Percentiles rank a stretch among this genome's conserved stretches.
Conservation (phyloP, 371 early-diverging fungal genomes). For the Coemansia sp. region DNA sequence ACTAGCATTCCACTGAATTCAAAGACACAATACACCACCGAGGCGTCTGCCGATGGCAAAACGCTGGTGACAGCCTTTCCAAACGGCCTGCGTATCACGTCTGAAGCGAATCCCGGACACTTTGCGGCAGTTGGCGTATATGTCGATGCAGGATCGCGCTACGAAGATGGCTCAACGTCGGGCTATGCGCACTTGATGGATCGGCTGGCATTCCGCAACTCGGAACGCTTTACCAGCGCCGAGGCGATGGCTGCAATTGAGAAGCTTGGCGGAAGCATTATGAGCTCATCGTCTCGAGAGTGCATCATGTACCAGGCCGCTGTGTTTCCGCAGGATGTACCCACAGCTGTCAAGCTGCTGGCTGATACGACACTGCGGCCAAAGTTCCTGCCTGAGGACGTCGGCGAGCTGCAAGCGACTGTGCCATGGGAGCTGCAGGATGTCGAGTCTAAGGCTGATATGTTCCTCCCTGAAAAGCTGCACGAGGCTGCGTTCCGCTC, state of each 20-base stretch:
- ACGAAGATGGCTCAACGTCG: constrained; percentile 68
- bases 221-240: constrained; percentile 61
- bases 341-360: constrained; percentile 68
- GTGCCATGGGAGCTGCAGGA: constrained; percentile 86
- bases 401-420: constrained; percentile 77
- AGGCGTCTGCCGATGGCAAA: constrained; percentile 36
- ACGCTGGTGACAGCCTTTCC: constrained; percentile 69
- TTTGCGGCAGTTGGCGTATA: constrained; percentile 87
- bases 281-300: constrained; percentile 89
- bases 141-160: constrained; percentile 86
- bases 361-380: constrained; percentile 81
- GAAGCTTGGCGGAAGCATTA: constrained; percentile 84
- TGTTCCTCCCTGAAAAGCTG: constrained; percentile 81
- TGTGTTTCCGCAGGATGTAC: constrained; percentile 81
- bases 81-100: constrained; percentile 84
- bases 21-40: neutral
- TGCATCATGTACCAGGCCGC: constrained; percentile 92
- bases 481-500: constrained; percentile 81
- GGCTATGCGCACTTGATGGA: constrained; percentile 87
- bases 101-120: constrained; percentile 80
- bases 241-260: constrained; percentile 79
- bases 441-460: constrained; percentile 78
- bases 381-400: constrained; percentile 65
- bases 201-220: constrained; percentile 87
- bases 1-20: constrained; percentile 10